These are phyloP conservation scores for Xenoacremonium recifei DNA, from an alignment of 2,329 filamentous ascomycete species.

Conservation along the genomic window DNA sequence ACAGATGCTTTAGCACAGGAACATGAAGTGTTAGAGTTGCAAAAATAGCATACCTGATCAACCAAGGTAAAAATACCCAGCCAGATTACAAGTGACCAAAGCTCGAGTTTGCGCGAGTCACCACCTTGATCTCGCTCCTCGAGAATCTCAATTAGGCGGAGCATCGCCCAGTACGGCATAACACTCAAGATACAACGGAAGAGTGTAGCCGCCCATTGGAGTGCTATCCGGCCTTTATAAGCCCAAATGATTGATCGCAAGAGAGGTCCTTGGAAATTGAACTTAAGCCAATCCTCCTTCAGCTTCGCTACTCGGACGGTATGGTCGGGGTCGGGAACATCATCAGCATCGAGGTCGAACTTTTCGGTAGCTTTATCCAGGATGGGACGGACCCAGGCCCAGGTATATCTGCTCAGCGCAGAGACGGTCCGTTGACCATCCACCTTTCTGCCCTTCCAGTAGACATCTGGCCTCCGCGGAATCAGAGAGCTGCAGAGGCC, in stretches of 20 bases:
- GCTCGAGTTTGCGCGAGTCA: conserved; percentile 43
- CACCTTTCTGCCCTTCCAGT: conserved; percentile 55
- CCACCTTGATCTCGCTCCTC: conserved; percentile 52
- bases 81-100: conserved; percentile 67
- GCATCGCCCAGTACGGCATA: conserved; percentile 67
- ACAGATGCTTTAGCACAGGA: conserved; percentile 3
- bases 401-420: conserved; percentile 61
- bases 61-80: conserved; percentile 60
- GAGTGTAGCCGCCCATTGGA: conserved; percentile 60
- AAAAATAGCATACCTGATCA: conserved; percentile 35
- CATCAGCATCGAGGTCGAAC: conserved; percentile 58
- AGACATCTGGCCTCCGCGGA: conserved; percentile 68
- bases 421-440: conserved; percentile 63
- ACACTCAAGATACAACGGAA: conserved; percentile 60
- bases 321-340: conserved; percentile 62
- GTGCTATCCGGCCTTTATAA: conserved; percentile 53
- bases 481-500: conserved; percentile 52
- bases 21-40: neutral
- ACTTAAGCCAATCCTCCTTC: conserved; percentile 48
- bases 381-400: conserved; percentile 59
- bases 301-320: conserved; percentile 50
- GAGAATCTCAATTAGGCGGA: conserved; percentile 63
- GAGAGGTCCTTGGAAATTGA: conserved; percentile 48
- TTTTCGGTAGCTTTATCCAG: conserved; percentile 56
- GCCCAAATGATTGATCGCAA: conserved; percentile 59